Evolutionary conservation across 225 moss, liverwort and hornwort genomes (phyloP), one percentile per base, ranked within the genome.

Genomic region (Marchantia paleacea): DNA sequence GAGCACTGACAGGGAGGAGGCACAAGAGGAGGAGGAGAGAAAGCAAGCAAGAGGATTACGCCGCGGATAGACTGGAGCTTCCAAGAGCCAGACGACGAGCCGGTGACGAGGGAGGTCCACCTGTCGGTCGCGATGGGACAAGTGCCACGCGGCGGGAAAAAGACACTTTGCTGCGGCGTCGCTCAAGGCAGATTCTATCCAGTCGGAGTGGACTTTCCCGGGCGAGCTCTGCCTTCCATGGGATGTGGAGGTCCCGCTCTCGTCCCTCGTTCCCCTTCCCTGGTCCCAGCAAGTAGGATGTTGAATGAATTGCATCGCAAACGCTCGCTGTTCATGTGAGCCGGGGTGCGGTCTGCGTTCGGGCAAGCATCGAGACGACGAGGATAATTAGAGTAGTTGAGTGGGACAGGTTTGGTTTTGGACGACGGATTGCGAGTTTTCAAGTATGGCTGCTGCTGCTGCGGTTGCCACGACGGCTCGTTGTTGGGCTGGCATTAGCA

Each of bases 371-470:
- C 39, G 39, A 39, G 39, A 39, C 39, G 39, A 39, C 5, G 39
- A 39, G 39, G 3, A 39, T 39, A 39, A 5, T 2, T 39, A 39
- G 39, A 39, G n/a, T n/a, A n/a, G n/a, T n/a, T n/a, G n/a, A n/a
- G n/a, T n/a, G n/a, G n/a, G 64, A 25, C 64, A 11, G 26, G 64
- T 8, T 64, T 64, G 64, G 16, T 22, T 64, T 10, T 15, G 0
- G 14, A n/a, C 6, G 11, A 64, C 69, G 57, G 57, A 19, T 12
- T 13, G 13, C 57, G 14, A 57, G 57, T 57, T 1, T 47, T 19
- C 29, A 75, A 54, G 26, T 19, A 75, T 75, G 75, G 64, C 64
- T 64, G 75, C 75, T 57, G 55, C 55, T 30, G 55, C 75, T 0
- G 57, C 57, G n/a, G n/a, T 10, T 20, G 14, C 58, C 58, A 20